These are phyloP conservation scores for Chenopodium suecicum DNA, from an alignment of 148 eudicot genomes.

Conservation along the genomic window DNA sequence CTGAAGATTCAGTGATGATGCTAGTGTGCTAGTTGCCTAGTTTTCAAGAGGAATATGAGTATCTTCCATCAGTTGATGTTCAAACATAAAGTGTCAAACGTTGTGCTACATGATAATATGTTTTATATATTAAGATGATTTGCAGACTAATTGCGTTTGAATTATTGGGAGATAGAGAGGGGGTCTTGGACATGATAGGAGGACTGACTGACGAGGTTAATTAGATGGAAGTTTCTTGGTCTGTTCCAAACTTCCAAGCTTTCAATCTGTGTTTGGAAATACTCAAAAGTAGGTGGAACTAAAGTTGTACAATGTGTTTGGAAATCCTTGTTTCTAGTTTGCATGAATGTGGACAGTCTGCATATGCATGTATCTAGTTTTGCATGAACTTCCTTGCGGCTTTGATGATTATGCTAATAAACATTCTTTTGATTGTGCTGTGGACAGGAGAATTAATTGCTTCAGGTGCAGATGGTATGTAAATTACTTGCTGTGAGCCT, in stretches of 20 bases:
- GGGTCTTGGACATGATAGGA: background rate
- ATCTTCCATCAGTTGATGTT: background rate
- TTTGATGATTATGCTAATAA: constrained; percentile 11
- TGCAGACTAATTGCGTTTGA: background rate
- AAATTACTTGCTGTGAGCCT: background rate
- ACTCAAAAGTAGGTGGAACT: background rate
- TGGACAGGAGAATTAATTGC: constrained; percentile 83
- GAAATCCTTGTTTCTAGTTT: background rate
- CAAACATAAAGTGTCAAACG: background rate
- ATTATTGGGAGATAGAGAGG: background rate
- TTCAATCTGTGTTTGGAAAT: background rate
- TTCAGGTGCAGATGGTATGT: constrained; percentile 96
- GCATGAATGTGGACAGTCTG: background rate
- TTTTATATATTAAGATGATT: no score
- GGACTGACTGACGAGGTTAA: background rate
- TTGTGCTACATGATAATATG: background rate
- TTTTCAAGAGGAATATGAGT: background rate
- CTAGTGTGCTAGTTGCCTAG: background rate
- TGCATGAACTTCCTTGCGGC: background rate
- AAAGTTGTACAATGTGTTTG: background rate
- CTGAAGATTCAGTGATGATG: background rate
- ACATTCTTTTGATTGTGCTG: constrained; percentile 11
- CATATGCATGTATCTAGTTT: background rate
- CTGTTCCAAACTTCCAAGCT: background rate
- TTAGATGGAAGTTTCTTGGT: background rate